Percentiles rank a stretch among this genome's conserved stretches.
phyloP scores from a whole-genome alignment of 2,329 filamentous ascomycete species.

The Calonectria hawksworthii region DNA sequence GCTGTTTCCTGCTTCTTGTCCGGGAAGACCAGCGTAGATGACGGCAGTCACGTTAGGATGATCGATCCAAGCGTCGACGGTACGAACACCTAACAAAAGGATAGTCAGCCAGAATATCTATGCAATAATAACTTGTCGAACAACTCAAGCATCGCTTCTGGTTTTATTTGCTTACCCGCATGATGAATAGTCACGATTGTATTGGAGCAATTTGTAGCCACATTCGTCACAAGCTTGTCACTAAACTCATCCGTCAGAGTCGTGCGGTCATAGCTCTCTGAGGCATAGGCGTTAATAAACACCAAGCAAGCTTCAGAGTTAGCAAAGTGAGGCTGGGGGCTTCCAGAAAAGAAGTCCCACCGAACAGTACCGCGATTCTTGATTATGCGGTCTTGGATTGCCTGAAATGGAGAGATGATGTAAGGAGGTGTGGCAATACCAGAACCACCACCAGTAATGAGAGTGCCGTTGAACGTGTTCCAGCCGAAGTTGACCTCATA shows the following conservation, averaged over 20 bases:
- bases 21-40: constrained; percentile 84
- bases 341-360: constrained; percentile 73
- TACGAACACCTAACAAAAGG: constrained; percentile 51
- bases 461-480: constrained; percentile 60
- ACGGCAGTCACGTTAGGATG: constrained; percentile 87
- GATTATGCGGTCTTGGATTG: constrained; percentile 44
- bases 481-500: constrained; percentile 56
- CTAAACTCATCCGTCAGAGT: constrained; percentile 80
- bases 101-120: background rate
- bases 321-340: constrained; percentile 74
- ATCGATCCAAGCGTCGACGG: constrained; percentile 82
- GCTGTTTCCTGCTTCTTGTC: constrained; percentile 86
- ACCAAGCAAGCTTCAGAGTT: constrained; percentile 77
- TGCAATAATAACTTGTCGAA: background rate
- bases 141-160: background rate
- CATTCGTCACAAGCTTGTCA: constrained; percentile 84
- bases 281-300: constrained; percentile 89
- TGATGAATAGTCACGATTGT: constrained; percentile 91
- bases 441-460: constrained; percentile 85
- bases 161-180: background rate
- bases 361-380: constrained; percentile 49
- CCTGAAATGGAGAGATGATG: constrained; percentile 76
- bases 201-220: constrained; percentile 84
- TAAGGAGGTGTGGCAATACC: constrained; percentile 81
- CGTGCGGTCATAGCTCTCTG: constrained; percentile 92